Evolutionary conservation across 768 basidiomycete genomes (phyloP).

Genomic region (Pleurotus tuoliensis): DNA sequence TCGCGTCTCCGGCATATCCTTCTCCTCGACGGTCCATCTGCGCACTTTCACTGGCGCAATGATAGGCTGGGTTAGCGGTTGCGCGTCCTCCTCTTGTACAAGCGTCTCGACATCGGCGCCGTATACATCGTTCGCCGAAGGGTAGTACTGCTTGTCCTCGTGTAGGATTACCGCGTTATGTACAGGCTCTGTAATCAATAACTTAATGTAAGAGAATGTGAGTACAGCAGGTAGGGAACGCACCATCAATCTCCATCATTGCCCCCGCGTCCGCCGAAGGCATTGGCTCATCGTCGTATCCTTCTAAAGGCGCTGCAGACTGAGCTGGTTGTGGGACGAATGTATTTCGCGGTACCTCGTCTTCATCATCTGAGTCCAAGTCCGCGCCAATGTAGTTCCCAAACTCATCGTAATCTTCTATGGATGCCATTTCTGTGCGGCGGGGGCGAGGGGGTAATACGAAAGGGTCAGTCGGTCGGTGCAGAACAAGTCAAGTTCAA

Average conservation of each 20-base stretch:
- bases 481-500: not conserved
- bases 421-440: constrained; percentile 35
- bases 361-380: constrained; percentile 84
- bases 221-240: constrained; percentile 8
- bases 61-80: constrained; percentile 92
- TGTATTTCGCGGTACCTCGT: constrained; percentile 50
- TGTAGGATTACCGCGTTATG: constrained; percentile 87
- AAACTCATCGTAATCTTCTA: constrained; percentile 91
- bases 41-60: constrained; percentile 92
- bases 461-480: not conserved
- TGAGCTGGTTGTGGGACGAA: constrained; percentile 31
- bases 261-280: constrained; percentile 52
- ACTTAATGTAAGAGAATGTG: constrained; percentile 15
- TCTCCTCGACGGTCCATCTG: constrained; percentile 94
- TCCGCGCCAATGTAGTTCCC: constrained; percentile 98
- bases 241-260: constrained; percentile 86
- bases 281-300: constrained; percentile 72
- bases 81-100: constrained; percentile 97
- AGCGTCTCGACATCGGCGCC: constrained; percentile 92
- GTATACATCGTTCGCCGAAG: constrained; percentile 87
- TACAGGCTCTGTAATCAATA: constrained; percentile 50
- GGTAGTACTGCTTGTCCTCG: constrained; percentile 98
- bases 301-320: constrained; percentile 61
- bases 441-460: constrained; percentile 1
- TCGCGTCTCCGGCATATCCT: constrained; percentile 93